Evolutionary conservation across 2,329 filamentous ascomycete genomes (phyloP).

Genomic region (Penicillium sp.): DNA sequence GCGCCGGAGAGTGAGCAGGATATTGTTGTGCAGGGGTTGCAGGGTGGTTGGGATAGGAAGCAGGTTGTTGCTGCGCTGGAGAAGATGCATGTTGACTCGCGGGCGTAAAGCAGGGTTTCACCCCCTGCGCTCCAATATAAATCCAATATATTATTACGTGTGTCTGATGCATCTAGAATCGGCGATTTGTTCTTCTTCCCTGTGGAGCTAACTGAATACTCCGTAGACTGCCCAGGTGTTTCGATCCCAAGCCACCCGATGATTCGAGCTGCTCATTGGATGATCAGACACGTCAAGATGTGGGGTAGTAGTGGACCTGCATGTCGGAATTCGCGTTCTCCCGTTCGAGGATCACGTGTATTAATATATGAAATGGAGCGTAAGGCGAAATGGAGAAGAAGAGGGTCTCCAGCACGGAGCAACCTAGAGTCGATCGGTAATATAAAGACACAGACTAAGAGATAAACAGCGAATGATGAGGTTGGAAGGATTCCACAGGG

Average conservation of each 20-base stretch:
- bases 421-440: constrained; percentile 2
- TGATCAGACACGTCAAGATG: background rate
- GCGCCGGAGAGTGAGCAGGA: constrained; percentile 60
- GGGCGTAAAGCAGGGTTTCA: constrained; percentile 9
- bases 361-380: too few relatives aligned
- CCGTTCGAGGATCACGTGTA: background rate
- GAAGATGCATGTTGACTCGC: constrained; percentile 38
- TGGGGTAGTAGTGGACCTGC: constrained; percentile 4
- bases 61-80: constrained; percentile 44
- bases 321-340: background rate
- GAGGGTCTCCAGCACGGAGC: background rate
- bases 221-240: background rate
- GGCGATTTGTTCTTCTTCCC: background rate
- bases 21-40: constrained; percentile 47
- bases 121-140: background rate
- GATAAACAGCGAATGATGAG: background rate
- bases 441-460: background rate
- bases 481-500: constrained; percentile 3
- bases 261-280: background rate
- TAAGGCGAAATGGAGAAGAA: background rate
- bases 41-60: constrained; percentile 40
- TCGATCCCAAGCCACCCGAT: constrained; percentile 4
- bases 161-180: background rate
- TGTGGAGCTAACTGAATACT: background rate
- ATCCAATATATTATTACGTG: background rate